Evolutionary conservation across 768 basidiomycete species (phyloP).

Genomic region (Rhizopogon vesiculosus): DNA sequence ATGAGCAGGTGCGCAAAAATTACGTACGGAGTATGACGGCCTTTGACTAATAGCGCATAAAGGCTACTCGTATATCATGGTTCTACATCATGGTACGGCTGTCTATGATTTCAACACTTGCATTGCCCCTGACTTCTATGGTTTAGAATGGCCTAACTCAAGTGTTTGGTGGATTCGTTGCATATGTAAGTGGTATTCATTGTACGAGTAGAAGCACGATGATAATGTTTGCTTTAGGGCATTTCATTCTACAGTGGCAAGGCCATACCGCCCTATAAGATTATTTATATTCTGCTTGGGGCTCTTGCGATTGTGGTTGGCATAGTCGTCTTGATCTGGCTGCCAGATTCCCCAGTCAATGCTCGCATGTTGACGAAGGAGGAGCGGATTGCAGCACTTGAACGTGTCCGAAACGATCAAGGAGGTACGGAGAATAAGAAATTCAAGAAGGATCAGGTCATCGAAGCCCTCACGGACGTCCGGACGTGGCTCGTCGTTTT

Average conservation of each 20-base stretch:
- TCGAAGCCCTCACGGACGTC: constrained; percentile 52
- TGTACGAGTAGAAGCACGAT: neutral
- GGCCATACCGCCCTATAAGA: constrained; percentile 51
- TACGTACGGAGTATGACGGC: neutral
- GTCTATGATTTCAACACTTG: neutral
- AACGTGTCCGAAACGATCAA: constrained; percentile 63
- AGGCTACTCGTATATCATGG: constrained; percentile 57
- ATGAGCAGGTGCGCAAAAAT: constrained; percentile 43
- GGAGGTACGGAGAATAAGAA: constrained; percentile 59
- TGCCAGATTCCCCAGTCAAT: constrained; percentile 63
- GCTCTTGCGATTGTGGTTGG: constrained; percentile 58
- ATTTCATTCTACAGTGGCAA: constrained; percentile 50
- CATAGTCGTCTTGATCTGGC: constrained; percentile 49
- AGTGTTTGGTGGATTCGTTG: constrained; percentile 60
- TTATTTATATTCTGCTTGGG: constrained; percentile 57
- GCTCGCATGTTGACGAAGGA: constrained; percentile 51
- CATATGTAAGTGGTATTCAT: constrained; percentile 40
- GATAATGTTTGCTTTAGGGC: constrained; percentile 31
- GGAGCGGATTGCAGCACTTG: constrained; percentile 58
- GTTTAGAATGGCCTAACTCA: constrained; percentile 53
- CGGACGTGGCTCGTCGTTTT: constrained; percentile 62
- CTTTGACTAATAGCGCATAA: constrained; percentile 2
- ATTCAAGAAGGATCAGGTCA: constrained; percentile 53
- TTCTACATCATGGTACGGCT: constrained; percentile 59
- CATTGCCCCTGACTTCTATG: neutral